A percentile compares a stretch with the other conserved stretches of the same genome.
Conservation (phyloP, 2,329 filamentous ascomycete species). For the Stachybotrys chartarum region DNA sequence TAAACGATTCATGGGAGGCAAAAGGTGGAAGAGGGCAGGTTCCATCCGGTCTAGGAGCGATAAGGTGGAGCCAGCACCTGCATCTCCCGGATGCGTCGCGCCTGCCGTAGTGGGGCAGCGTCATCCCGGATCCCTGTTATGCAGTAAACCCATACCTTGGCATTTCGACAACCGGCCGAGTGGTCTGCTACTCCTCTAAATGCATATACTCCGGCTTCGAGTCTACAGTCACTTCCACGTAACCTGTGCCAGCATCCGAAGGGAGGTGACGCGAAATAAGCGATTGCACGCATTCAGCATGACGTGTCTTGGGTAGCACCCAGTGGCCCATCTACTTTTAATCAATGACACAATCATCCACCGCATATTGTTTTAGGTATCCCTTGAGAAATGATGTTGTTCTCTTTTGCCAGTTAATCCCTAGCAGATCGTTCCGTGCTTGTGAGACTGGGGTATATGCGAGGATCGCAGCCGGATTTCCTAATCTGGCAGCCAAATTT, state of each 20-base stretch:
- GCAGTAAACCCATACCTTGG: background rate
- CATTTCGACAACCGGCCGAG: background rate
- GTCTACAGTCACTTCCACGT: too few relatives aligned
- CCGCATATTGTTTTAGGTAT: too few relatives aligned
- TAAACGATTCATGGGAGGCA: background rate
- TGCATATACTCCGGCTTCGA: background rate
- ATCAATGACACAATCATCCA: too few relatives aligned
- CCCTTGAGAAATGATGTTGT: too few relatives aligned
- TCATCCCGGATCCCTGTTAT: background rate
- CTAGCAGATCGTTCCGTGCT: too few relatives aligned
- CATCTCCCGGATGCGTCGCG: background rate
- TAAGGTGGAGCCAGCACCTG: background rate
- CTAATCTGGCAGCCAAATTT: background rate
- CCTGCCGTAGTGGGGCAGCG: background rate
- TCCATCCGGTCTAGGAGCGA: background rate
- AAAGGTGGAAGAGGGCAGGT: background rate
- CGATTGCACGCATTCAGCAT: too few relatives aligned
- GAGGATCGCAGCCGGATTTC: background rate
- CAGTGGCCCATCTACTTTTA: too few relatives aligned
- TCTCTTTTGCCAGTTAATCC: too few relatives aligned
- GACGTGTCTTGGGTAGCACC: too few relatives aligned
- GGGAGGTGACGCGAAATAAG: too few relatives aligned
- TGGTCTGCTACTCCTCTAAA: background rate
- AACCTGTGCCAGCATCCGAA: too few relatives aligned
- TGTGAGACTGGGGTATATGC: background rate